These are phyloP conservation scores for Ochetophila trinervis DNA, from an alignment of 306 rosid genomes.

Conservation along the genomic window DNA sequence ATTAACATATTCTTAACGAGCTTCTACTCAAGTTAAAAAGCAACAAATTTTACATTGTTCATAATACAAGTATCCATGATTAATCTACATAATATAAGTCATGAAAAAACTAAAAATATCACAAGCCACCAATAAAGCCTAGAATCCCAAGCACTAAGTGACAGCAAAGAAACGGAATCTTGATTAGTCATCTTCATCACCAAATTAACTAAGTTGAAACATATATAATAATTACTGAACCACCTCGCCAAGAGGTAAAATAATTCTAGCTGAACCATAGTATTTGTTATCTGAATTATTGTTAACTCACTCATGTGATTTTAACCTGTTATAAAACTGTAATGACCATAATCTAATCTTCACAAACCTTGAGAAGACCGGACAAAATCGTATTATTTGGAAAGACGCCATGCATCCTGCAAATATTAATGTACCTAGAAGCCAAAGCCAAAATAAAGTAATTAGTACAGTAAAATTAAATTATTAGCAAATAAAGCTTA, in stretches of 20 bases:
- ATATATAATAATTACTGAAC: no score
- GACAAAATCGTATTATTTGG: conserved; percentile 59
- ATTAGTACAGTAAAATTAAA: not conserved
- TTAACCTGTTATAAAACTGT: not conserved
- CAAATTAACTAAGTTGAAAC: no score
- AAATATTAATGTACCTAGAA: conserved; percentile 61
- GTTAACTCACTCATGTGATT: not conserved
- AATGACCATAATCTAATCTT: conserved; percentile 5
- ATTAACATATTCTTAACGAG: not conserved
- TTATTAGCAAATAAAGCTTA: not conserved
- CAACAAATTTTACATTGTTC: not conserved
- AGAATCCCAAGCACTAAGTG: no score
- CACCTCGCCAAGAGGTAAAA: no score
- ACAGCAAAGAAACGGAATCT: no score
- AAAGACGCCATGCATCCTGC: conserved; percentile 55
- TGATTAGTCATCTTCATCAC: no score
- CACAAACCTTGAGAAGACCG: conserved; percentile 56
- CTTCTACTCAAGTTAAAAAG: not conserved
- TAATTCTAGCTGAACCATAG: not conserved
- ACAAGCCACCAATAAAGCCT: not conserved
- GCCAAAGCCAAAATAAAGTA: conserved; percentile 21
- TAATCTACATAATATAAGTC: not conserved
- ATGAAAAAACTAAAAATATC: not conserved
- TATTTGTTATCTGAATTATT: not conserved
- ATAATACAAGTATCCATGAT: not conserved